These are phyloP conservation scores for Clitoria ternatea DNA, from an alignment of 306 rosid genomes.

Conservation along the genomic window DNA sequence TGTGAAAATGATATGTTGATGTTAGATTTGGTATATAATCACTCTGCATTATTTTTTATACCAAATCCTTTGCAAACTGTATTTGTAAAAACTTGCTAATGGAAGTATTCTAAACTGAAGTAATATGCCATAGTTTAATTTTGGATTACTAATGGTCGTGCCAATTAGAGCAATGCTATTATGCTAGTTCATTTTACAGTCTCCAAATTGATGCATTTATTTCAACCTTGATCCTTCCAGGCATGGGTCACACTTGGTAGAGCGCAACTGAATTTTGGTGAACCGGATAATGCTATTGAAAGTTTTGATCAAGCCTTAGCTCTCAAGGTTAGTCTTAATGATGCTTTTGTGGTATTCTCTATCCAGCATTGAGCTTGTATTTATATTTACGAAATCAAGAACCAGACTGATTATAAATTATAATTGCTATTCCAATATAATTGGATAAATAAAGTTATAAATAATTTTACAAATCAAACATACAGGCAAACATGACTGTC, in stretches of 20 bases:
- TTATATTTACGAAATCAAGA: not conserved
- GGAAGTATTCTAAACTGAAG: not conserved
- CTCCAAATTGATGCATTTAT: not conserved
- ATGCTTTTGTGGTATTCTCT: not conserved
- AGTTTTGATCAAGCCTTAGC: constrained; percentile 83
- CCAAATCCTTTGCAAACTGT: not conserved
- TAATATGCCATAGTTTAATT: not conserved
- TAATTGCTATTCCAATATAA: not conserved
- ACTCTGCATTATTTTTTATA: not conserved
- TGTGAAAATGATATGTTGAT: not conserved
- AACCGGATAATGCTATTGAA: constrained; percentile 77
- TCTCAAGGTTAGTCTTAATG: constrained; percentile 56
- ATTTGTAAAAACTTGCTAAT: not conserved
- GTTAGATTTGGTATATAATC: not conserved
- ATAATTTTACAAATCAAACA: not conserved
- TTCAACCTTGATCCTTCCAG: constrained; percentile 37
- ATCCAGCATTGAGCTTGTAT: not conserved
- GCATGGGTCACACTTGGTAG: constrained; percentile 96
- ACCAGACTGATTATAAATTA: not conserved
- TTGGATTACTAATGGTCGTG: not conserved
- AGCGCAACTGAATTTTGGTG: constrained; percentile 88
- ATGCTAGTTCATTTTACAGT: not conserved
- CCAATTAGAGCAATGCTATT: not conserved
- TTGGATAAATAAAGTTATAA: not conserved
- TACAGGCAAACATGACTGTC: not conserved